Evolutionary conservation across 371 early-diverging fungal genomes (phyloP), one percentile per base, ranked within the genome.

Genomic region (Rhizopus stolonifer): DNA sequence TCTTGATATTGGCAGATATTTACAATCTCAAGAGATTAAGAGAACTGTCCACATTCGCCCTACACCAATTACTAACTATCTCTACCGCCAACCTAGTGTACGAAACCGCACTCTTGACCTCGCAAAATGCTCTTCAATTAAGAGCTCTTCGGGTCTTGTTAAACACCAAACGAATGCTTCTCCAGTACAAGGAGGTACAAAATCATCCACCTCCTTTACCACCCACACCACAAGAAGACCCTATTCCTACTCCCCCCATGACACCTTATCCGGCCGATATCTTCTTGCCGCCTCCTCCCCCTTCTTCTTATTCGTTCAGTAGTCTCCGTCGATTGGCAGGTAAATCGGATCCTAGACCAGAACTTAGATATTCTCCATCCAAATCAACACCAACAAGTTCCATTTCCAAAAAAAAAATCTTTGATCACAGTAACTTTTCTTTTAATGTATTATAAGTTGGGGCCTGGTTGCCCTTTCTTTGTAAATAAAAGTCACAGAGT

Each of bases 51-150:
- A 74, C 74, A 5, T 67, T 65, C 45, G 72, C 77, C 14, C 56
- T 87, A 13, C 82, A 81, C 49, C 81, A 79, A 48, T 70, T 75
- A 46, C 69, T 84, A 19, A 77, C 76, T 34, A 78, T 76, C 25
- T 66, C 70, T 8, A 85, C 81, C 1, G 86, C 87, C 6, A 80
- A 81, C 0, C 45, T 80, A 44, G 74, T 86, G 11, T 82, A 77
- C 50, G 80, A 80, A 46, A 72, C 75, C 0, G 82, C 82, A 0
- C 72, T 74, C 2, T 58, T 82, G 33, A 69, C 80, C 0, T 69
- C 71, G 24, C 74, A 80, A 29, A 75, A 64, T 40, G 72, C 77
- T 7, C 65, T 82, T 9, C 82, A 82, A 46, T 68, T 80, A 1
- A 64, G 82, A 34, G 79, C 82, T 4, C 33, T 82, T 22, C 63